phyloP scores from a whole-genome alignment of 129 eudicot genomes.

The Pseudognaphalium luteoalbum region DNA sequence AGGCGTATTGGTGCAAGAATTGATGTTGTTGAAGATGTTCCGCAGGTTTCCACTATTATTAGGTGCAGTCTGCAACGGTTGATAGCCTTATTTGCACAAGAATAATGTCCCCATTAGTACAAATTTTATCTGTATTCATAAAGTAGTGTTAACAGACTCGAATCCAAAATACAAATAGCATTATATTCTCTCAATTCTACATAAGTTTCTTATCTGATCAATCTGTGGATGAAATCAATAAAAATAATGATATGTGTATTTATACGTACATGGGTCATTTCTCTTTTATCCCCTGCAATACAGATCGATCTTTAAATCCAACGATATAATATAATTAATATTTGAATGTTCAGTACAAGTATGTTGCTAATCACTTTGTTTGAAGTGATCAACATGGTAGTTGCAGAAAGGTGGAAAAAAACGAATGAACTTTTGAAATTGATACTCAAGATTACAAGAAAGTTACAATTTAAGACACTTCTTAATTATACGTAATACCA shows the following conservation, averaged over 20 bases:
- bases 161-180: neutral
- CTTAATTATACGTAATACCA: neutral
- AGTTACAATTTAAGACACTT: neutral
- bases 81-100: no score
- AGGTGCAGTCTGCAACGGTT: no score
- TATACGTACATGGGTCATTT: neutral
- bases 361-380: neutral
- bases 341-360: neutral
- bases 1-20: neutral
- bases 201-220: neutral
- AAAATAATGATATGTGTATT: neutral
- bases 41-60: neutral
- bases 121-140: no score
- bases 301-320: no score
- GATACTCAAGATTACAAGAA: constrained; percentile 21
- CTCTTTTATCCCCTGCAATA: neutral
- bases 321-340: no score
- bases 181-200: neutral
- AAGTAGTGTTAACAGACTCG: neutral
- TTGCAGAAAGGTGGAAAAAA: neutral
- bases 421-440: constrained; percentile 2
- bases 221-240: neutral
- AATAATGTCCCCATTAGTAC: no score
- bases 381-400: constrained; percentile 4
- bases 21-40: neutral